Percentiles rank a stretch among this genome's conserved stretches.
Evolutionary conservation across 345 rosid genomes (phyloP).

Genomic region (Abelmoschus esculentus): DNA sequence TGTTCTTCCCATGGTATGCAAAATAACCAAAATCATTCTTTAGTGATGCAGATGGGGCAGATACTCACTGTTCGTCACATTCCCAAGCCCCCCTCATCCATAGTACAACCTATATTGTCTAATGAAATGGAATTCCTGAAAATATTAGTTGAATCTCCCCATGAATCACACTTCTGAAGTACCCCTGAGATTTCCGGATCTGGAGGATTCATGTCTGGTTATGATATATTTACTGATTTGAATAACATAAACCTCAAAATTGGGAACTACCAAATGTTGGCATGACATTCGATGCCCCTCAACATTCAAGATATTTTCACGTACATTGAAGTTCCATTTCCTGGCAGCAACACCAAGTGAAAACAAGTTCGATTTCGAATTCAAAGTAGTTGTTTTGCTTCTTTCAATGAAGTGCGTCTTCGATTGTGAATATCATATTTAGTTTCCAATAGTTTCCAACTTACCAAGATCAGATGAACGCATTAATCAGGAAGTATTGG

Average conservation of each 20-base stretch:
- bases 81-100: conserved; percentile 38
- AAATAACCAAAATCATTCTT: conserved; percentile 37
- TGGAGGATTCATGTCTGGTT: conserved; percentile 39
- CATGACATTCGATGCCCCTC: conserved; percentile 41
- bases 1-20: conserved; percentile 36
- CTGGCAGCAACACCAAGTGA: conserved; percentile 52
- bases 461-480: conserved; percentile 11
- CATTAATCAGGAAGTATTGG: no score
- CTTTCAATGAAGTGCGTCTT: conserved; percentile 6
- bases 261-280: conserved; percentile 73
- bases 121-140: conserved; percentile 46
- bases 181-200: conserved; percentile 45
- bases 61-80: conserved; percentile 30
- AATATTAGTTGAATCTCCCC: conserved; percentile 43
- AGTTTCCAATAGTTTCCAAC: conserved; percentile 12
- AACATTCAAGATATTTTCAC: conserved; percentile 26
- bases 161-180: conserved; percentile 39
- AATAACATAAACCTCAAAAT: conserved; percentile 46
- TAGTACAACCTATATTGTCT: conserved; percentile 47
- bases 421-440: conserved; percentile 22
- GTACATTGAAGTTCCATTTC: conserved; percentile 15
- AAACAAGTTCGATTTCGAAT: conserved; percentile 53
- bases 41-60: conserved; percentile 51
- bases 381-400: not conserved
- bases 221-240: conserved; percentile 49